These are phyloP conservation scores for Articulospora tetracladia DNA, from an alignment of 495 filamentous ascomycete species.

Conservation along the genomic window DNA sequence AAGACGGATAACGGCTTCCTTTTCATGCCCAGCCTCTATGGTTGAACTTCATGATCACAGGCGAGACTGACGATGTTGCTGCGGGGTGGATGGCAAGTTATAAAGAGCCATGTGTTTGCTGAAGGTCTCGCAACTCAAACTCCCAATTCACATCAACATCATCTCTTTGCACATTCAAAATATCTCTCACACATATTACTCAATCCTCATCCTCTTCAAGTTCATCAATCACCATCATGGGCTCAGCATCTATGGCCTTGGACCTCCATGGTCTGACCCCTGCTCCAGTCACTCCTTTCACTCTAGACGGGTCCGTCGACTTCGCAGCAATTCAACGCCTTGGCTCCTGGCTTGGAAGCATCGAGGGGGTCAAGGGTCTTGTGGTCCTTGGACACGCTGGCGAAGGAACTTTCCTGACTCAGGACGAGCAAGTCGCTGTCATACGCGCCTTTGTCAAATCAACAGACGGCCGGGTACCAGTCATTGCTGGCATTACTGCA, in stretches of 20 bases:
- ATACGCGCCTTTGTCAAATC: conserved; percentile 35
- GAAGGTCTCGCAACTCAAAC: no score
- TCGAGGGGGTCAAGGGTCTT: conserved; percentile 33
- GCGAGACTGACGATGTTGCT: no score
- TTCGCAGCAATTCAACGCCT: conserved; percentile 33
- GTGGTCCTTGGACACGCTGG: conserved; percentile 35
- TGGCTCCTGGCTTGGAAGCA: conserved; percentile 33
- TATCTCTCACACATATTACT: no score
- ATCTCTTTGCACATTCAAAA: no score
- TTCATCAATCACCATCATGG: no score
- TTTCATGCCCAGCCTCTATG: no score
- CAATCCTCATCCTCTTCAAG: no score
- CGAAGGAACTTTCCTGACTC: conserved; percentile 34
- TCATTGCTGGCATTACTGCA: conserved; percentile 34
- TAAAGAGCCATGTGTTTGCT: no score
- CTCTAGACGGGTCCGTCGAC: conserved; percentile 27
- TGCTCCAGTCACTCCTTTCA: conserved; percentile 35
- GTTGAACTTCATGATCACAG: no score
- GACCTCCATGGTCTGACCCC: conserved; percentile 32
- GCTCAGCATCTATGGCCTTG: background rate
- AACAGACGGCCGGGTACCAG: conserved; percentile 31
- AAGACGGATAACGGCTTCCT: no score
- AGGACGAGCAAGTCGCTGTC: conserved; percentile 31
- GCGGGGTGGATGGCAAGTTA: no score
- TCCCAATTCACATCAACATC: no score